phyloP scores from a whole-genome alignment of 805 yeast genomes.

The Spathaspora gorwiae region DNA sequence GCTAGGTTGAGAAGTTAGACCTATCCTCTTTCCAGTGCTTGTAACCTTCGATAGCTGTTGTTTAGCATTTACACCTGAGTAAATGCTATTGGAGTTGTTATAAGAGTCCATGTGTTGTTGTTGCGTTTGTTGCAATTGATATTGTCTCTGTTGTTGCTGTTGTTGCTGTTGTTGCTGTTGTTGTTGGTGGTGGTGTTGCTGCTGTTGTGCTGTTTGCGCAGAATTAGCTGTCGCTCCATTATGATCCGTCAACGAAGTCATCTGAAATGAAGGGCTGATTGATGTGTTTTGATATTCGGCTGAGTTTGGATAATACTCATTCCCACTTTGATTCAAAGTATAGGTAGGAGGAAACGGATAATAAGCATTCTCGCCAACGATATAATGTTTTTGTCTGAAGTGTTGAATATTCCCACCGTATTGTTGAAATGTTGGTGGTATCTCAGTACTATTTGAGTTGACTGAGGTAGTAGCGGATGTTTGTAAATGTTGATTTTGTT shows the following conservation, averaged over 20 bases:
- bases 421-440: background rate
- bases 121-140: slow-evolving; percentile 3
- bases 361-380: slow-evolving; percentile 5
- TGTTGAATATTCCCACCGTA: background rate
- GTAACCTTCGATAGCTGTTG: background rate
- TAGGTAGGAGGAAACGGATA: slow-evolving; percentile 6
- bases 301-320: background rate
- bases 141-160: slow-evolving; percentile 4
- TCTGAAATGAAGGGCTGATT: slow-evolving; percentile 4
- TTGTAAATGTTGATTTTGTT: slow-evolving; percentile 1
- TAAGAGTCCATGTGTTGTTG: slow-evolving; percentile 1
- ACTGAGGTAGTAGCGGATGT: background rate
- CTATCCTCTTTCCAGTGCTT: too few species aligned
- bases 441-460: background rate
- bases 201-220: background rate
- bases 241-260: background rate
- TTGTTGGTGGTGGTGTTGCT: slow-evolving; percentile 3
- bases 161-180: slow-evolving; percentile 3
- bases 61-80: background rate
- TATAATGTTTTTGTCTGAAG: slow-evolving; percentile 4
- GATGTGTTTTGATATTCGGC: background rate
- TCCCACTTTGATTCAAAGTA: background rate
- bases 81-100: background rate
- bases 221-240: background rate
- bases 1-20: background rate